phyloP scores from a whole-genome alignment of 179 eudicot species.

The Sideroxylon spinosum region DNA sequence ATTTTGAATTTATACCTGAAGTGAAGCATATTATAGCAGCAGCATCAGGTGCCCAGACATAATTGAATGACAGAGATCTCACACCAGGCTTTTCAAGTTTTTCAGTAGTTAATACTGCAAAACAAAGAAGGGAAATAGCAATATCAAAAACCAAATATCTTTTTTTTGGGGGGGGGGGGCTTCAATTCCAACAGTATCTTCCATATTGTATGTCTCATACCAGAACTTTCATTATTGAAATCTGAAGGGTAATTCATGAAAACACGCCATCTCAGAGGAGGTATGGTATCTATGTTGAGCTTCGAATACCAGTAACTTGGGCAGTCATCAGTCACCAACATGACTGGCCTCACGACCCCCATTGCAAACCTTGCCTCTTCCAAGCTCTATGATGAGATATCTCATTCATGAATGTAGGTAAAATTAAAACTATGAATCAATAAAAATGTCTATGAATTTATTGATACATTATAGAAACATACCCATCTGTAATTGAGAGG shows the following conservation, averaged over 20 bases:
- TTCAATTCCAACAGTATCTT: not conserved
- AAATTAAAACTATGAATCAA: not conserved
- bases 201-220: conserved; percentile 23
- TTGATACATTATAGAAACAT: conserved; percentile 12
- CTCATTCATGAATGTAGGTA: not conserved
- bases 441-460: not conserved
- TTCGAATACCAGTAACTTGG: conserved; percentile 50
- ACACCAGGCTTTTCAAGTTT: conserved; percentile 26
- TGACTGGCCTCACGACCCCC: conserved; percentile 53
- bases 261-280: conserved; percentile 54
- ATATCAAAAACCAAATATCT: not conserved
- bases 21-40: conserved; percentile 85
- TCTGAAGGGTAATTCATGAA: conserved; percentile 35
- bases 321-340: conserved; percentile 59
- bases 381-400: conserved; percentile 44
- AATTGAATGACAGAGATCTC: conserved; percentile 33
- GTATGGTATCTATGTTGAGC: conserved; percentile 27
- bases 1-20: conserved; percentile 47
- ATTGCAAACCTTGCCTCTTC: conserved; percentile 69
- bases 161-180: too few species aligned
- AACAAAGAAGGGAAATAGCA: conserved; percentile 1
- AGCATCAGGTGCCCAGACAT: conserved; percentile 55
- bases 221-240: conserved; percentile 17
- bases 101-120: conserved; percentile 37
- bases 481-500: conserved; percentile 97